Conservation (phyloP, 1,284 basidiomycete genomes). For the Trichosporon sp. region DNA sequence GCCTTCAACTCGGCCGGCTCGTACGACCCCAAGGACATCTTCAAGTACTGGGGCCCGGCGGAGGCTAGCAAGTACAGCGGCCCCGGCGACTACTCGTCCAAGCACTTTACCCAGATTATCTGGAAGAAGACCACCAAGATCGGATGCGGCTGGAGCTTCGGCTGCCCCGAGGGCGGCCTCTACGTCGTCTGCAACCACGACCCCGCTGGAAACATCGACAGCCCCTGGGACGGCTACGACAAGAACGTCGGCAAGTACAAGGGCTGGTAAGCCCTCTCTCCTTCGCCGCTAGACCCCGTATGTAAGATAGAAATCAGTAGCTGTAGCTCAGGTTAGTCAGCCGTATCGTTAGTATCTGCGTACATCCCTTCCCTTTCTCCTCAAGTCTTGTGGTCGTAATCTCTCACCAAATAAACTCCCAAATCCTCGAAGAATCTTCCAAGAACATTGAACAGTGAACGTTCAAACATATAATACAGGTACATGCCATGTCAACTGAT, state of each 20-base stretch:
- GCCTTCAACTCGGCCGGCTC: background rate
- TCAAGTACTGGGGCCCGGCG: background rate
- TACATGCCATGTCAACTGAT: background rate
- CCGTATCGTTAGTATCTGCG: background rate
- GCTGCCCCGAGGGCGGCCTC: background rate
- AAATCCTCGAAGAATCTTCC: background rate
- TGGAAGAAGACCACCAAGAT: slow-evolving; percentile 39
- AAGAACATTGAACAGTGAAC: background rate
- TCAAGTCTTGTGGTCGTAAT: background rate
- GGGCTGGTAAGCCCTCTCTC: background rate
- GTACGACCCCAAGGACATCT: background rate
- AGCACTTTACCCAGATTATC: slow-evolving; percentile 25
- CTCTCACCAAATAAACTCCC: background rate
- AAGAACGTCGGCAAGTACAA: background rate
- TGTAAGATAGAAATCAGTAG: background rate
- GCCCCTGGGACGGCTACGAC: background rate
- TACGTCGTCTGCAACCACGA: slow-evolving; percentile 1
- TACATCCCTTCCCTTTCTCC: background rate
- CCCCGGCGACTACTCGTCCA: background rate
- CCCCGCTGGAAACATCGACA: background rate
- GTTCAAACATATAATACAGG: background rate
- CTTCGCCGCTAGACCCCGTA: background rate
- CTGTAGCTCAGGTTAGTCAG: background rate
- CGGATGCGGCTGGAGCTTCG: slow-evolving; percentile 27
- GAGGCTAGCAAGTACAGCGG: background rate